Conservation (phyloP, 495 filamentous ascomycete genomes). For the Talaromyces liani region DNA sequence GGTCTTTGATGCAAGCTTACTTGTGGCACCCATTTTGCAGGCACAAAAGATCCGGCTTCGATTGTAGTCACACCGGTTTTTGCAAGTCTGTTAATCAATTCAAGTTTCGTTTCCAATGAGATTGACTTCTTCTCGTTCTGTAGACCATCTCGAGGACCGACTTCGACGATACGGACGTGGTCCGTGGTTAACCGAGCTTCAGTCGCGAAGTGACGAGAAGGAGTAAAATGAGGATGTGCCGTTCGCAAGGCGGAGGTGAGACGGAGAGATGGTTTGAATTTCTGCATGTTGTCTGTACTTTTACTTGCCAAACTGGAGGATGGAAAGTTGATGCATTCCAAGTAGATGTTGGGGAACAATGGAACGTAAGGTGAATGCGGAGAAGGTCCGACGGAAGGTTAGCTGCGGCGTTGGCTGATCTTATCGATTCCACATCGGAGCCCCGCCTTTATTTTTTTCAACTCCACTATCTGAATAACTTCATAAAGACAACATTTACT, state of each 20-base stretch:
- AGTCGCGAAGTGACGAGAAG: slow-evolving; percentile 30
- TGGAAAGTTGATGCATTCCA: background rate
- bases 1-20: no score
- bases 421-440: background rate
- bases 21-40: slow-evolving; percentile 97
- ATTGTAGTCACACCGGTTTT: slow-evolving; percentile 79
- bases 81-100: slow-evolving; percentile 73
- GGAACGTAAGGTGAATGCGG: background rate
- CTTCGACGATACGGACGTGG: slow-evolving; percentile 72
- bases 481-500: background rate
- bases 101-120: slow-evolving; percentile 73
- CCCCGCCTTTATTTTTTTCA: slow-evolving; percentile 1
- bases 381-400: background rate
- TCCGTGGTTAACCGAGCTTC: slow-evolving; percentile 44
- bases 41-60: slow-evolving; percentile 91
- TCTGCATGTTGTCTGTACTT: slow-evolving; percentile 1
- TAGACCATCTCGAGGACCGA: slow-evolving; percentile 87
- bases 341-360: background rate
- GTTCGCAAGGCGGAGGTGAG: slow-evolving; percentile 12
- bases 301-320: background rate
- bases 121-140: slow-evolving; percentile 92
- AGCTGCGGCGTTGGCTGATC: background rate
- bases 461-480: background rate
- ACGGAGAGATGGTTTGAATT: no score
- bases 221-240: slow-evolving; percentile 20